Percentiles rank a stretch among this genome's conserved stretches.
These are phyloP conservation scores for Globisporangium paddicum DNA, from an alignment of 352 stramenopile genomes.

Conservation along the genomic window DNA sequence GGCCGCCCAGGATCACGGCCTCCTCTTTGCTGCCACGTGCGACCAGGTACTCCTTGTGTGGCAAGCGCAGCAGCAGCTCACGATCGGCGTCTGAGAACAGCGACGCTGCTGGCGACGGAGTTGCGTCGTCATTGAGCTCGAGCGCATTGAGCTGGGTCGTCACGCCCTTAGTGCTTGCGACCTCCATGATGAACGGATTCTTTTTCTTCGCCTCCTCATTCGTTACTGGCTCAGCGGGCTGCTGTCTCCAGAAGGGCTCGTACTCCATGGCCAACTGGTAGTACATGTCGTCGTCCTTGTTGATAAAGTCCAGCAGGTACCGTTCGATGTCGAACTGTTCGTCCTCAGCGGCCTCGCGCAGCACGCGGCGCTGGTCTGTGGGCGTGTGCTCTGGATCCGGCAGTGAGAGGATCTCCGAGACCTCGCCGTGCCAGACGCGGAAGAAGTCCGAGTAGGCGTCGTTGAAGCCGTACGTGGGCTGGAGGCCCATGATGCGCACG, in stretches of 20 bases:
- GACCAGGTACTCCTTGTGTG: conserved; percentile 81
- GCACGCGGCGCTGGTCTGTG: conserved; percentile 54
- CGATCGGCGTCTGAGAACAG: conserved; percentile 57
- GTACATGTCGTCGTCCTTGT: conserved; percentile 92
- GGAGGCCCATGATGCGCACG: conserved; percentile 39
- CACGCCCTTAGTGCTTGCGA: conserved; percentile 9
- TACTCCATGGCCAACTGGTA: conserved; percentile 88
- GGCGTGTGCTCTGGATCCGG: conserved; percentile 84
- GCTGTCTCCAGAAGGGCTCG: conserved; percentile 86
- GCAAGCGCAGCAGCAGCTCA: conserved; percentile 69
- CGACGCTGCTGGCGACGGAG: not conserved
- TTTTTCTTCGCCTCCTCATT: not conserved
- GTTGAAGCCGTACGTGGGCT: conserved; percentile 92
- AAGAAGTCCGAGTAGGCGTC: conserved; percentile 92
- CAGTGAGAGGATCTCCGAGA: conserved; percentile 92
- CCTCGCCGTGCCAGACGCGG: conserved; percentile 87
- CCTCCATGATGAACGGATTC: conserved; percentile 34
- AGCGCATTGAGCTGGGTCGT: not conserved
- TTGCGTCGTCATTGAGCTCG: conserved; percentile 4
- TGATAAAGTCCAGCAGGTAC: conserved; percentile 93
- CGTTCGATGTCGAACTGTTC: conserved; percentile 94
- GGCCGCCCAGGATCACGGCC: conserved; percentile 61
- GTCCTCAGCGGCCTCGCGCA: conserved; percentile 87
- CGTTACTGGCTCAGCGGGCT: conserved; percentile 1
- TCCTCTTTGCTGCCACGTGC: conserved; percentile 47